Evolutionary conservation across 192 early-diverging fungal genomes (phyloP), one percentile per base, ranked within the genome.

Genomic region (Coemansia sp.): DNA sequence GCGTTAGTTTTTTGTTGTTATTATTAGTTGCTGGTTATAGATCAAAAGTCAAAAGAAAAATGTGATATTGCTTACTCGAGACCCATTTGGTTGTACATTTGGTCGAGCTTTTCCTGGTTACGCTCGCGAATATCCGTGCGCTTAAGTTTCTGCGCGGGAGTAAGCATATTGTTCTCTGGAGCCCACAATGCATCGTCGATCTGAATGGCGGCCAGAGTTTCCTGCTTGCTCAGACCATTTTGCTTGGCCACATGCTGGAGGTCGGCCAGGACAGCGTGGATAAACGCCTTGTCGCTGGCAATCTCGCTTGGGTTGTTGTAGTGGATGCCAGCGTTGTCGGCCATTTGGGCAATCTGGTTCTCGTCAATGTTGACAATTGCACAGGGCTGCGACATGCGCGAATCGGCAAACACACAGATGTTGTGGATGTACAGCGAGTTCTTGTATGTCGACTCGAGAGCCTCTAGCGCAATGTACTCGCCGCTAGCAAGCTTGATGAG

Each of bases 391-490:
- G 76, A 53, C 73, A 88, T 78, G 53, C 87, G 83, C 39, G 91
- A 83, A 75, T 95, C 88, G 24, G 87, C 90, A 60, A 86, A 85
- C 7, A 93, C 86, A 66, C 87, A 89, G 43, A 93, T 87, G 73
- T 94, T 94, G 75, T 82, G 76, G 38, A 96, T 89, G 61, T 82
- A 86, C 23, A 77, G 37, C 17, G 84, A 85, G 47, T 82, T 85
- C 73, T 89, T 89, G 88, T 98, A 98, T 5, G 91, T 84, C 11
- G 92, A 85, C 78, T 98, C 96, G 24, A 98, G 83, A 71, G 93
- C 92, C 79, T 98, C 96, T 38, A 98, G 76, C 23, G 96, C 96
- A 73, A 98, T 90, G 79, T 91, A 93, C 80, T 96, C 94, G 66
- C 93, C 96, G 70, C 92, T 85, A 7, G 88, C 82, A 60, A 95